phyloP scores from a whole-genome alignment of 768 basidiomycete genomes.

The Boletus patriciae region DNA sequence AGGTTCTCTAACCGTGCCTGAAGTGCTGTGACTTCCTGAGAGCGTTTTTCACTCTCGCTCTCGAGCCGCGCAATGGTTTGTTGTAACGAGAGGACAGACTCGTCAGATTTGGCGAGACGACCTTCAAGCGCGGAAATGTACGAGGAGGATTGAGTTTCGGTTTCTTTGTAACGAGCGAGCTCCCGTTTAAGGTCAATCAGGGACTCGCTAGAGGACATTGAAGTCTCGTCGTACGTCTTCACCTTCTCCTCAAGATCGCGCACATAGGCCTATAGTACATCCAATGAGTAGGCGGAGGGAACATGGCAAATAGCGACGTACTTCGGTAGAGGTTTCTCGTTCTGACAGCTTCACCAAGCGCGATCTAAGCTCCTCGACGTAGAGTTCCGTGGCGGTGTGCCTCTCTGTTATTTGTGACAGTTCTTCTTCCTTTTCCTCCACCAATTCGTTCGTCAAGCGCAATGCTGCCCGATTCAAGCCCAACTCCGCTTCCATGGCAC shows the following conservation, averaged over 20 bases:
- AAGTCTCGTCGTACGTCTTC: slow-evolving; percentile 79
- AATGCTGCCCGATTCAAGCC: slow-evolving; percentile 84
- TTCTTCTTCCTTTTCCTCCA: slow-evolving; percentile 89
- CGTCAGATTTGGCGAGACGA: slow-evolving; percentile 75
- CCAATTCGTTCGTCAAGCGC: slow-evolving; percentile 87
- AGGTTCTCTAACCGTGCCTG: slow-evolving; percentile 70
- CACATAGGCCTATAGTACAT: slow-evolving; percentile 70
- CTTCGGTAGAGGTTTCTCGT: slow-evolving; percentile 90
- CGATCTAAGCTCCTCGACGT: slow-evolving; percentile 81
- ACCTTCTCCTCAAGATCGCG: slow-evolving; percentile 92
- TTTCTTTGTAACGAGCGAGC: slow-evolving; percentile 72
- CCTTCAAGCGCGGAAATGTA: slow-evolving; percentile 88
- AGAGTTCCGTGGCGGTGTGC: slow-evolving; percentile 77
- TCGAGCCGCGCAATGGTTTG: slow-evolving; percentile 76
- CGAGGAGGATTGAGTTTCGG: slow-evolving; percentile 65
- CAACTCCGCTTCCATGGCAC: slow-evolving; percentile 90
- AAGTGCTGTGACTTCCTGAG: slow-evolving; percentile 67
- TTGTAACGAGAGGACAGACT: slow-evolving; percentile 68
- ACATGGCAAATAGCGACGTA: slow-evolving; percentile 34
- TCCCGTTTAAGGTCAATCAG: slow-evolving; percentile 84
- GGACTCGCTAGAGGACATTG: slow-evolving; percentile 71
- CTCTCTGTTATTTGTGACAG: slow-evolving; percentile 62
- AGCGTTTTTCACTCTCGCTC: slow-evolving; percentile 69
- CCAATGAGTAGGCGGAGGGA: not conserved
- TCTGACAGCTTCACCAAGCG: slow-evolving; percentile 83